These are phyloP conservation scores for Colletotrichum tamarilloi DNA, from an alignment of 2,329 filamentous ascomycete genomes.

Conservation along the genomic window DNA sequence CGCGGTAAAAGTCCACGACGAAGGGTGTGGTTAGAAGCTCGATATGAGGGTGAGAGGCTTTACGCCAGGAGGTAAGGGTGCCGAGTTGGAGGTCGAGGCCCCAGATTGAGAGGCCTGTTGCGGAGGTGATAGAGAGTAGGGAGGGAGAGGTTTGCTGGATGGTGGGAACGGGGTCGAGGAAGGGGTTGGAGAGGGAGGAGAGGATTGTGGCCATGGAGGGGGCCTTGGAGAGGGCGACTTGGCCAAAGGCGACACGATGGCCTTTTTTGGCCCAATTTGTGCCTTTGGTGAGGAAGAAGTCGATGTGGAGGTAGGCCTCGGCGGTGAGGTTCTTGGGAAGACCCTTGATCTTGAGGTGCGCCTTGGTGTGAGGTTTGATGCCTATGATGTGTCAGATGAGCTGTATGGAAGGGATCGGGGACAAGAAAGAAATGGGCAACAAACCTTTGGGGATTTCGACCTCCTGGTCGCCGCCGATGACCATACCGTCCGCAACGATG, in stretches of 20 bases:
- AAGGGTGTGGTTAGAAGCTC: slow-evolving; percentile 59
- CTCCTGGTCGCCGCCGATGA: slow-evolving; percentile 44
- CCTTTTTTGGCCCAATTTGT: slow-evolving; percentile 64
- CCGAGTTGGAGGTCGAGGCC: slow-evolving; percentile 57
- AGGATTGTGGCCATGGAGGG: slow-evolving; percentile 41
- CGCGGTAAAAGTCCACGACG: slow-evolving; percentile 69
- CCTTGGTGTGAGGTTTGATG: slow-evolving; percentile 55
- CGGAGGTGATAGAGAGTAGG: slow-evolving; percentile 49
- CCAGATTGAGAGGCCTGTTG: slow-evolving; percentile 51
- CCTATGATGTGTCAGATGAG: slow-evolving; percentile 39
- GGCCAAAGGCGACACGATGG: slow-evolving; percentile 63
- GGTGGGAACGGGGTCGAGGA: slow-evolving; percentile 23
- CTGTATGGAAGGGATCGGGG: too few relatives aligned
- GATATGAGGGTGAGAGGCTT: slow-evolving; percentile 40
- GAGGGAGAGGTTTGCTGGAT: slow-evolving; percentile 22
- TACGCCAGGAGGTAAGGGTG: slow-evolving; percentile 53
- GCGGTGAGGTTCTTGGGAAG: slow-evolving; percentile 42
- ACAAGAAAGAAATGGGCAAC: slow-evolving; percentile 8
- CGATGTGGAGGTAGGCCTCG: slow-evolving; percentile 61
- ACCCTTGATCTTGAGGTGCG: slow-evolving; percentile 46
- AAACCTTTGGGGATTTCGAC: slow-evolving; percentile 55
- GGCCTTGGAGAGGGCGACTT: slow-evolving; percentile 54
- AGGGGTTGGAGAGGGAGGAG: slow-evolving; percentile 25
- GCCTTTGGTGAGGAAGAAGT: slow-evolving; percentile 54
- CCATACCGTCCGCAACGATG: slow-evolving; percentile 52